Percentiles rank a stretch among this genome's conserved stretches.
Conservation (phyloP, 768 basidiomycete genomes). For the Tremella mesenterica region DNA sequence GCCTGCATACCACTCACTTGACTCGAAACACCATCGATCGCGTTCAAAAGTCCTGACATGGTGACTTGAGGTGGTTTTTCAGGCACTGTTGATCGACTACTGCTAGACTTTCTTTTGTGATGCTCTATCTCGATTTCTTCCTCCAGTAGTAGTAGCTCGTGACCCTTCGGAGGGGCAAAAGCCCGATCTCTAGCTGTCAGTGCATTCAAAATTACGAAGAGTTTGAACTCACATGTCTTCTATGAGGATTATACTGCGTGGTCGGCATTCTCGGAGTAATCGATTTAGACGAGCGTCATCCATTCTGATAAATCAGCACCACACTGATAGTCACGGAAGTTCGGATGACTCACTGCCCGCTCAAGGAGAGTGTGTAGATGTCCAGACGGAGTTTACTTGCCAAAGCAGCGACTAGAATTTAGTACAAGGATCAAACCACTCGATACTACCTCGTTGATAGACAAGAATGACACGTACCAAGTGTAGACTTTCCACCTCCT, state of each 20-base stretch:
- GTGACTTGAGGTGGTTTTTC: no score
- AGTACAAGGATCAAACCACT: no score
- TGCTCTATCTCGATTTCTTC: neutral
- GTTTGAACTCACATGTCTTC: constrained; percentile 59
- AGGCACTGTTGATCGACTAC: no score
- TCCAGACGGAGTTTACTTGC: constrained; percentile 83
- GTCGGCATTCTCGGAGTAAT: constrained; percentile 77
- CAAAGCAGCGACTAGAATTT: constrained; percentile 53
- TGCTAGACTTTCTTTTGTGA: neutral
- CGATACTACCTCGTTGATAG: neutral
- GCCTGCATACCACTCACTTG: constrained; percentile 5
- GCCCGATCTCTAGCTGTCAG: neutral
- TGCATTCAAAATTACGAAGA: neutral
- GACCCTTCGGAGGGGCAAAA: neutral
- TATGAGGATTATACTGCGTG: constrained; percentile 73
- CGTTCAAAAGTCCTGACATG: constrained; percentile 35
- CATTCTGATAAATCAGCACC: constrained; percentile 22
- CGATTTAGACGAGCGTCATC: constrained; percentile 72
- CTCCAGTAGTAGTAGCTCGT: neutral
- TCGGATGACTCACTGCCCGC: neutral
- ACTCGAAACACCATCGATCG: constrained; percentile 28
- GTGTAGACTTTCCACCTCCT: constrained; percentile 30
- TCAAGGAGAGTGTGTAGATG: constrained; percentile 65
- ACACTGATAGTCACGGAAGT: no score
- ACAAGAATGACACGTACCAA: neutral